These are phyloP conservation scores for Penicillium crystallinum DNA, from an alignment of 495 filamentous ascomycete species.

Conservation along the genomic window DNA sequence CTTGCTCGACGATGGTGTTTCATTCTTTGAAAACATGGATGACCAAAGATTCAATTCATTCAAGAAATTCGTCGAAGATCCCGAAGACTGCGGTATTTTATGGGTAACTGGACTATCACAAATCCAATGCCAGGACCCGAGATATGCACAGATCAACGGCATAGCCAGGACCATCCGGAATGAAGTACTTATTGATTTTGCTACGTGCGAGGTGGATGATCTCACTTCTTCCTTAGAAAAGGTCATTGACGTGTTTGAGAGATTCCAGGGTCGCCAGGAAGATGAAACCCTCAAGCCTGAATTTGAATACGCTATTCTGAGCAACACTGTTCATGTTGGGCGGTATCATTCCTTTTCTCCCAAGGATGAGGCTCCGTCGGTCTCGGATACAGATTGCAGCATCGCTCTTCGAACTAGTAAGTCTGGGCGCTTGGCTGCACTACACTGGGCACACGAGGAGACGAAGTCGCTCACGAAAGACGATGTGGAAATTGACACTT, in stretches of 20 bases:
- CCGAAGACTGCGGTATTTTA: conserved; percentile 7
- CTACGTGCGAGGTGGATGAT: conserved; percentile 38
- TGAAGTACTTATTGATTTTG: conserved; percentile 36
- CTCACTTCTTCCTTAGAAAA: conserved; percentile 6
- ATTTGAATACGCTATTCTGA: conserved; percentile 27
- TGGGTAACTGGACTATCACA: conserved; percentile 36
- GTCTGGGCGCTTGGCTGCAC: conserved; percentile 29
- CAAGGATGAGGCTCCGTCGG: conserved; percentile 6
- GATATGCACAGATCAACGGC: conserved; percentile 32
- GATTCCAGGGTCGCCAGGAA: conserved; percentile 17
- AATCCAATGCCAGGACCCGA: conserved; percentile 32
- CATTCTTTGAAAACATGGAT: conserved; percentile 32
- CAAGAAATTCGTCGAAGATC: conserved; percentile 3
- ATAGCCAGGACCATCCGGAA: conserved; percentile 37
- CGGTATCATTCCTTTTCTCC: conserved; percentile 19
- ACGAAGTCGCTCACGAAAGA: background rate
- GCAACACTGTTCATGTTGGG: conserved; percentile 19
- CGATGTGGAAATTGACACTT: conserved; percentile 29
- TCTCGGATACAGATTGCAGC: background rate
- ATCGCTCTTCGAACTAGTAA: conserved; percentile 10
- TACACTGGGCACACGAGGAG: conserved; percentile 43
- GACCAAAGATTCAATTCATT: conserved; percentile 17
- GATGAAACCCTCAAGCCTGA: conserved; percentile 17
- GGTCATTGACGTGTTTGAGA: conserved; percentile 17
- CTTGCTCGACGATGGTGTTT: conserved; percentile 25